Evolutionary conservation across 805 yeast genomes (phyloP).

Genomic region (Wickerhamomyces hampshirensis): DNA sequence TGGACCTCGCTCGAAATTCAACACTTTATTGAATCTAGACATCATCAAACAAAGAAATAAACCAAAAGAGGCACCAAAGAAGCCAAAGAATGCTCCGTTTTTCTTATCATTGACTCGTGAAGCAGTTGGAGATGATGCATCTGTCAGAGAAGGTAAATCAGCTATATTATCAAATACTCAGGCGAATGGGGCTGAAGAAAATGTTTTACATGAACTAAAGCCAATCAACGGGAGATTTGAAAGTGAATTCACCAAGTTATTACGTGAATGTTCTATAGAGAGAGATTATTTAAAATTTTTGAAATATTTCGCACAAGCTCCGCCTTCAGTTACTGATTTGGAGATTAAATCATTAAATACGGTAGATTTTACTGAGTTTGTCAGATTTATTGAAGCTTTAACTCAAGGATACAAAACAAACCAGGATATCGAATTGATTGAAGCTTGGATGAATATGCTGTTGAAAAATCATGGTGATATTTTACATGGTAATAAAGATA

Average conservation of each 20-base stretch:
- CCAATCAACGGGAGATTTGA: constrained; percentile 50
- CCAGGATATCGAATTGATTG: constrained; percentile 67
- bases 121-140: constrained; percentile 67
- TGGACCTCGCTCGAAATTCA: constrained; percentile 74
- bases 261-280: constrained; percentile 46
- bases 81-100: constrained; percentile 76
- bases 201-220: constrained; percentile 16
- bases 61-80: constrained; percentile 85
- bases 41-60: constrained; percentile 81
- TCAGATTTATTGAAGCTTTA: constrained; percentile 63
- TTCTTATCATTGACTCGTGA: constrained; percentile 68
- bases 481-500: constrained; percentile 39
- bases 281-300: constrained; percentile 48
- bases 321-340: constrained; percentile 78
- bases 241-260: constrained; percentile 61
- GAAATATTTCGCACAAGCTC: constrained; percentile 45
- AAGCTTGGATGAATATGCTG: constrained; percentile 74
- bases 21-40: constrained; percentile 76
- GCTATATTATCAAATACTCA: constrained; percentile 11
- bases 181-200: constrained; percentile 5
- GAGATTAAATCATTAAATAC: constrained; percentile 79
- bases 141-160: constrained; percentile 32
- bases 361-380: constrained; percentile 56
- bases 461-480: constrained; percentile 82
- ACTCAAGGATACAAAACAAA: constrained; percentile 52